A percentile compares a stretch with the other conserved stretches of the same genome.
Evolutionary conservation across 257 asterid genomes (phyloP).

Genomic region (Petunia secreta): DNA sequence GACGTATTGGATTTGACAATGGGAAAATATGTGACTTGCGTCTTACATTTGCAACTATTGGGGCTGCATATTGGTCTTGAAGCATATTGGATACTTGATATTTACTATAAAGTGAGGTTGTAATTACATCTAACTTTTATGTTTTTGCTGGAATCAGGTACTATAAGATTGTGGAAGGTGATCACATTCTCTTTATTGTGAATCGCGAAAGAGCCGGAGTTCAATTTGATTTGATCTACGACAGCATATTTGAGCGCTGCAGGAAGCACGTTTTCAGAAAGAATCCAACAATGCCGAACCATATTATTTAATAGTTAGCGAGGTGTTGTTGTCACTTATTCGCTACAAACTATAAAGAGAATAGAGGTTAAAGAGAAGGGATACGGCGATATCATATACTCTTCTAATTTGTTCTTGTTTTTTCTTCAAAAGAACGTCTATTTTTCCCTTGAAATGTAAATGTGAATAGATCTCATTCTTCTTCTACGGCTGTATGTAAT

Average conservation of each 20-base stretch:
- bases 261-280: conserved; percentile 83
- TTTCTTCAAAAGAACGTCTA: background rate
- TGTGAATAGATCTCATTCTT: conserved; percentile 20
- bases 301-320: conserved; percentile 38
- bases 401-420: background rate
- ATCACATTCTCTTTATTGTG: conserved; percentile 86
- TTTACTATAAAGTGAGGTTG: conserved; percentile 4
- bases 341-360: conserved; percentile 10
- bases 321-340: background rate
- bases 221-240: conserved; percentile 87
- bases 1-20: background rate
- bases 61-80: background rate
- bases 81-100: background rate
- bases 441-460: conserved; percentile 23
- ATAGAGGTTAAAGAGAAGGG: conserved; percentile 16
- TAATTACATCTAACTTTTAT: background rate
- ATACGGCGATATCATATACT: background rate
- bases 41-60: background rate
- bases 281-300: conserved; percentile 63
- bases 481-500: background rate
- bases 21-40: background rate
- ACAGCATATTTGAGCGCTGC: conserved; percentile 89
- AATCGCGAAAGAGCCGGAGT: conserved; percentile 95
- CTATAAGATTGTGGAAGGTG: conserved; percentile 92
- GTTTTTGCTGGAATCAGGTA: conserved; percentile 56